Evolutionary conservation across 805 yeast genomes (phyloP).

Genomic region (Schwanniomyces sp.): DNA sequence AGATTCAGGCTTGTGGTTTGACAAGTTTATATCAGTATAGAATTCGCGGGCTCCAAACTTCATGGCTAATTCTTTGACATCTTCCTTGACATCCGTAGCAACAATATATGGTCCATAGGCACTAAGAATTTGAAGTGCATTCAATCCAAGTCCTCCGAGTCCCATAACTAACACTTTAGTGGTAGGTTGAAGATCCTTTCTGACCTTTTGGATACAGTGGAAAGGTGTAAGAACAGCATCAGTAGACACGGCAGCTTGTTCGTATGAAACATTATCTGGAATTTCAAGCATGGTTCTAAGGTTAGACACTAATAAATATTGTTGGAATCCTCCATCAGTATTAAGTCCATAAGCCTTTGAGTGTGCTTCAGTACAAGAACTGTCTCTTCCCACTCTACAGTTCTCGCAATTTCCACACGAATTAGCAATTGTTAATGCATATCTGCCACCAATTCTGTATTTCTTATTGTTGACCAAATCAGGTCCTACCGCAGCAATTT

Average conservation of each 20-base stretch:
- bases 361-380: slow-evolving; percentile 21
- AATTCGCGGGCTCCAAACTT: slow-evolving; percentile 44
- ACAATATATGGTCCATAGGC: slow-evolving; percentile 32
- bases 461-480: slow-evolving; percentile 17
- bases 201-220: slow-evolving; percentile 40
- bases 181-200: slow-evolving; percentile 24
- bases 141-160: slow-evolving; percentile 43
- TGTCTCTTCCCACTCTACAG: slow-evolving; percentile 38
- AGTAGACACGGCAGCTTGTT: slow-evolving; percentile 40
- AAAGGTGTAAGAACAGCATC: slow-evolving; percentile 45
- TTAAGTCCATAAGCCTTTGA: slow-evolving; percentile 33
- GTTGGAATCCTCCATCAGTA: slow-evolving; percentile 43
- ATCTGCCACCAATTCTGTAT: slow-evolving; percentile 31
- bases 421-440: slow-evolving; percentile 25
- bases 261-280: slow-evolving; percentile 39
- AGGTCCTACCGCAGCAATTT: slow-evolving; percentile 29
- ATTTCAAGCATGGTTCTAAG: slow-evolving; percentile 35
- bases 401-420: slow-evolving; percentile 35
- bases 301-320: slow-evolving; percentile 36
- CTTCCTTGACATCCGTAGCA: slow-evolving; percentile 32
- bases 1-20: slow-evolving; percentile 25
- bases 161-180: slow-evolving; percentile 39
- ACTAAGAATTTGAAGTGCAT: slow-evolving; percentile 40
- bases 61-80: slow-evolving; percentile 23
- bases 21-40: slow-evolving; percentile 26